Evolutionary conservation across 257 asterid species (phyloP).

Genomic region (Nicotiana knightiana): DNA sequence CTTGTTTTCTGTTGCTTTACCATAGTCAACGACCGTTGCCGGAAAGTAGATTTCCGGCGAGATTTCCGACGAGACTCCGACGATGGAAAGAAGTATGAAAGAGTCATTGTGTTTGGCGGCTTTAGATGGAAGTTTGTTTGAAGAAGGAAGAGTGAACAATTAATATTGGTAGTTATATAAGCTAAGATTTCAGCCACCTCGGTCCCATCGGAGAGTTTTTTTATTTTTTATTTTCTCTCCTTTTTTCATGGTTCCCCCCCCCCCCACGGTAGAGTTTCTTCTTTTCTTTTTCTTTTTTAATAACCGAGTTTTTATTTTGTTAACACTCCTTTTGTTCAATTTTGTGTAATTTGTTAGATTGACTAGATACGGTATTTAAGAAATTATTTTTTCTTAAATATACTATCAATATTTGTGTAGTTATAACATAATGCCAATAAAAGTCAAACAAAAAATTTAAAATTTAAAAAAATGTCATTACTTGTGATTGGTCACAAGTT

Average conservation of each 20-base stretch:
- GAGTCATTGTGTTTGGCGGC: not conserved
- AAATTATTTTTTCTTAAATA: no score
- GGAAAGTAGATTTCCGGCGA: slow-evolving; percentile 19
- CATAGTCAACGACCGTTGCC: slow-evolving; percentile 28
- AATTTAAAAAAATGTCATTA: no score
- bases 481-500: no score
- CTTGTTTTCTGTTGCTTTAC: slow-evolving; percentile 33
- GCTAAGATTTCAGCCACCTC: not conserved
- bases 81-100: slow-evolving; percentile 7
- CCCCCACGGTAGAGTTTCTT: not conserved
- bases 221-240: not conserved
- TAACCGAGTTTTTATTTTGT: no score
- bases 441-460: no score
- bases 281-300: not conserved
- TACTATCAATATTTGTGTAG: no score
- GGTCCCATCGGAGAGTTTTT: not conserved
- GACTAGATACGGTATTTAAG: no score
- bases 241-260: not conserved
- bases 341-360: no score
- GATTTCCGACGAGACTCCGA: slow-evolving; percentile 15
- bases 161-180: not conserved
- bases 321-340: no score
- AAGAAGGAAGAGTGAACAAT: not conserved
- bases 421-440: no score
- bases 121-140: not conserved